Conservation (phyloP, 2,329 filamentous ascomycete genomes). For the Scedosporium boydii region DNA sequence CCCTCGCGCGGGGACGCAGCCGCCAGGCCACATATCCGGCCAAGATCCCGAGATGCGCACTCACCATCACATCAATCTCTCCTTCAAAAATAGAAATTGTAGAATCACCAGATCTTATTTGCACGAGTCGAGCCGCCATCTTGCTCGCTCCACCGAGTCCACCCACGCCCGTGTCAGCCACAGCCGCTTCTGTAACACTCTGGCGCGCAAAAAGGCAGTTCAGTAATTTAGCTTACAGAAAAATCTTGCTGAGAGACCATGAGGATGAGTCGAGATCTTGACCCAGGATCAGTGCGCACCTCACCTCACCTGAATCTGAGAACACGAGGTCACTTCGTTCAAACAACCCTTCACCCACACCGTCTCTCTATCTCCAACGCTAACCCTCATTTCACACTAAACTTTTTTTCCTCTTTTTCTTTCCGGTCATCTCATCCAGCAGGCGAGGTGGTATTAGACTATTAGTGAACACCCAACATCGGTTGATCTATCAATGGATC, state of each 20-base stretch:
- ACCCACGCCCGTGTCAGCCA: not conserved
- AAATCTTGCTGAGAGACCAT: not conserved
- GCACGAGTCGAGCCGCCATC: not conserved
- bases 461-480: not conserved
- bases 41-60: not conserved
- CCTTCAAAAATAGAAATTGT: not conserved
- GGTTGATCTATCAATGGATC: too few species aligned
- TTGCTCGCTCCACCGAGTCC: not conserved
- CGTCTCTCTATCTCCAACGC: not conserved
- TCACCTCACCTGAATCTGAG: constrained; percentile 17
- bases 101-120: not conserved
- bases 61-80: not conserved
- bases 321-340: constrained; percentile 8
- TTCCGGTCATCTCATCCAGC: too few species aligned
- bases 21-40: not conserved
- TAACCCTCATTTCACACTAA: too few species aligned
- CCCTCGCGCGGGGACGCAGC: not conserved
- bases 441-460: not conserved
- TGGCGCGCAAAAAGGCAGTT: not conserved
- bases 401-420: too few species aligned
- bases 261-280: not conserved
- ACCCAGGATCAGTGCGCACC: not conserved
- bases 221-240: not conserved
- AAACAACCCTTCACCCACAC: not conserved
- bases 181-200: not conserved